Evolutionary conservation across 164 flowering plant species (phyloP), one percentile per base, ranked within the genome.

Genomic region (Macadamia tetraphylla): DNA sequence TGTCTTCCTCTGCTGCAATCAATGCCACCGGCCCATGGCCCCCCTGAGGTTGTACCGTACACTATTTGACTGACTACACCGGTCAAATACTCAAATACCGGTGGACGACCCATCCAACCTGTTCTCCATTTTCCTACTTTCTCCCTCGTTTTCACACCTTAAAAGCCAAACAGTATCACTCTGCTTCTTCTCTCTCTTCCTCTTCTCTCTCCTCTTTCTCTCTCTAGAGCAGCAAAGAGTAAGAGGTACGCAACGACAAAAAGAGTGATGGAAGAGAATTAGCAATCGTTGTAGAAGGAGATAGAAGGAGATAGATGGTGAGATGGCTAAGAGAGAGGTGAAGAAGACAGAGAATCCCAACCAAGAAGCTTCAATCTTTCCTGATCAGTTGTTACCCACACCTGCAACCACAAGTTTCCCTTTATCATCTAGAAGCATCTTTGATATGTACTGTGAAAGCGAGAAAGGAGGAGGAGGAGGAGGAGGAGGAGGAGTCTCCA

Each of bases 301-400:
- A 49, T 56, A 40, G 46, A 31, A 44, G 58, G 57, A 15, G 1
- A 49, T 57, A 10, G 49, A 78, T 75, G 80, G 83, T 75, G 60
- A 72, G 49, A 78, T 75, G 80, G 83, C 75, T 60, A 70, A 75
- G 64, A 74, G 67, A 15, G 57, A 15, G 18, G 70, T 60, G 13
- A 73, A 70, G 71, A 72, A 73, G 66, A 65, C 30, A 10, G 75
- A 71, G 69, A 73, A 63, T 73, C 64, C 64, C 18, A 72, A 65
- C 58, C 73, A 63, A 15, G 6, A n/a, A 49, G 53, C 57, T 61
- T 65, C 71, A 8, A 60, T 81, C 67, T 74, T 71, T 70, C 63
- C 80, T 56, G 78, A 78, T 57, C 84, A 76, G 74, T 71, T 75
- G 74, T 71, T 75, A 60, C 75, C 71, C 43, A 46, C 62, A 35